A percentile compares a stretch with the other conserved stretches of the same genome.
phyloP scores from a whole-genome alignment of 225 moss, liverwort and hornwort species.

The Marchantia paleacea region DNA sequence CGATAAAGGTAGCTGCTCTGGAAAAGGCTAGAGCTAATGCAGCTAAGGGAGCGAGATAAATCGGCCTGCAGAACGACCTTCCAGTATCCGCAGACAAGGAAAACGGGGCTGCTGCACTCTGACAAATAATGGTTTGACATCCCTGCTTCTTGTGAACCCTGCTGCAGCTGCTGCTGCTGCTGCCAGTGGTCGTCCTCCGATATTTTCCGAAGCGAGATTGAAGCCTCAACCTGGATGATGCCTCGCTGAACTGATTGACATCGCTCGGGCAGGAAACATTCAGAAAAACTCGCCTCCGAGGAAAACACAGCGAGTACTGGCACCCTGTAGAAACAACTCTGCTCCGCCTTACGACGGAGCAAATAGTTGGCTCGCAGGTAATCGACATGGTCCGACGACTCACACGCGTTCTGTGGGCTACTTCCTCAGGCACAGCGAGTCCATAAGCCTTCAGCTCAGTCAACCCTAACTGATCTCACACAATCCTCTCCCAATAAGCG shows the following conservation, averaged over 20 bases:
- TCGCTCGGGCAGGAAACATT: neutral
- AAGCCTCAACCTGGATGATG: neutral
- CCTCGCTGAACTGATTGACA: neutral
- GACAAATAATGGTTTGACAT: neutral
- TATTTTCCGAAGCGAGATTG: neutral
- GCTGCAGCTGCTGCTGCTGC: neutral
- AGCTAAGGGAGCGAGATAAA: conserved; percentile 26
- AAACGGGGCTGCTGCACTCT: neutral
- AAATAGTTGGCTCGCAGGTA: neutral
- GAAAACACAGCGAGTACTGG: neutral
- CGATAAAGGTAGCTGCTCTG: conserved; percentile 35
- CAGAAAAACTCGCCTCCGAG: neutral
- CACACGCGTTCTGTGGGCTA: neutral
- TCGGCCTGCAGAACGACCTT: neutral
- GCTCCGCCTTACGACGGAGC: neutral
- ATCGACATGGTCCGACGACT: conserved; percentile 5
- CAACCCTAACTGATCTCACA: conserved; percentile 13
- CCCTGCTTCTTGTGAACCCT: neutral
- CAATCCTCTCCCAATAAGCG: neutral
- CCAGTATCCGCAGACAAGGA: neutral
- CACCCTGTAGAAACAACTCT: neutral
- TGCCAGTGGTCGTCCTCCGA: neutral
- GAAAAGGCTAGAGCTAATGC: conserved; percentile 36
- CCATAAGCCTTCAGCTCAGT: conserved; percentile 10
- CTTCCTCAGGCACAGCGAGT: neutral